Base-by-base conservation (phyloP, 768 basidiomycete genomes). In the Lentinula raphanica region DNA sequence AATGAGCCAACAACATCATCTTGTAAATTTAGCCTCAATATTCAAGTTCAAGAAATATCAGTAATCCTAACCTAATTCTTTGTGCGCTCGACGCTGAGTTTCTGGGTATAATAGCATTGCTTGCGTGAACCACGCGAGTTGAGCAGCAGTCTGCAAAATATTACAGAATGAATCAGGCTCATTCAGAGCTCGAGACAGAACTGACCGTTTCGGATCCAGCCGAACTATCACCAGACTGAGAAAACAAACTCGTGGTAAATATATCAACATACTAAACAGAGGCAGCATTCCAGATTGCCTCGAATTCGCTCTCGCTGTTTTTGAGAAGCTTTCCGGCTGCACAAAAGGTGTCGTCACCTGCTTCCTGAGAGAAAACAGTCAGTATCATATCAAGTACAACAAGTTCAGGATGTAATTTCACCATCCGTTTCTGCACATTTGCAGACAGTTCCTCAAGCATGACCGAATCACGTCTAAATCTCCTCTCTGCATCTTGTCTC, bases 51-150 rank as follows among this genome's bases (percentile, higher is more conserved):
- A n/a, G n/a, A n/a, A n/a, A n/a, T n/a, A n/a, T n/a, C 19, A 42
- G 9, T 21, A 0, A 21, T 42, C 23, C 40, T 42, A 5, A 42
- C 40, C 40, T 8, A 79, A 60, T 57, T 78, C 76, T 0, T 61
- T 67, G 58, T 76, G 74, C 7, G 71, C 73, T 19, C 64, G 66
- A 31, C 60, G 61, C 54, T 74, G 74, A 4, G 72, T 64, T 1
- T 72, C 69, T 1, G 74, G 76, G 51, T 73, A 60, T 11, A 69
- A 60, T 3, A 68, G 61, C 72, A 77, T 73, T 12, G 72, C 72
- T 8, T 74, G 63, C 39, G 74, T 58, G 51, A 77, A 74, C 2
- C 67, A 67, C 15, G 64, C 62, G 1, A 76, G 59, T 0, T 67
- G 67, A 9, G 71, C 70, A 73, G 64, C 72, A 72, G 57, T 76